Conservation (phyloP, 1,284 basidiomycete species). For the Porogramme epimiltina region DNA sequence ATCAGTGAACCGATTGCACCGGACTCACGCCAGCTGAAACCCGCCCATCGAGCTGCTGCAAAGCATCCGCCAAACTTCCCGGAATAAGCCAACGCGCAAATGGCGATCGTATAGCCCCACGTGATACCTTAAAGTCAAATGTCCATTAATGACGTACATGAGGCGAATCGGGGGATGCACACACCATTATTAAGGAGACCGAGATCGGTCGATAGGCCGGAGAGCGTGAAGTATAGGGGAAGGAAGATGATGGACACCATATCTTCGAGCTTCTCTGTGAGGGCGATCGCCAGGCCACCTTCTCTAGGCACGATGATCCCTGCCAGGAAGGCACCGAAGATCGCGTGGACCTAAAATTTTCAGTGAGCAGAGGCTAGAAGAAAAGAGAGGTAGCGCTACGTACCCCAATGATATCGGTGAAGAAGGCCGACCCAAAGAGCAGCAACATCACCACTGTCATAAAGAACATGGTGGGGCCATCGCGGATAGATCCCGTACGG, state of each 20-base stretch:
- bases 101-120: conserved; percentile 67
- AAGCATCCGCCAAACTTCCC: conserved; percentile 66
- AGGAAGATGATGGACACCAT: conserved; percentile 62
- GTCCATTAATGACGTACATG: too few relatives aligned
- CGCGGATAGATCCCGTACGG: conserved; percentile 80
- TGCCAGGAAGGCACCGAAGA: conserved; percentile 77
- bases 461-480: conserved; percentile 67
- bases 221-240: conserved; percentile 68
- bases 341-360: conserved; percentile 70
- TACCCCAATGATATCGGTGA: conserved; percentile 83
- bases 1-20: conserved; percentile 72
- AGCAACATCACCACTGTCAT: conserved; percentile 66
- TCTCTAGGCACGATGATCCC: conserved; percentile 69
- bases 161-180: not conserved
- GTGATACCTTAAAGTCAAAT: conserved; percentile 40
- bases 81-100: conserved; percentile 50
- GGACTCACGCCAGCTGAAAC: conserved; percentile 61
- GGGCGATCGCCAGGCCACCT: conserved; percentile 59
- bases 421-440: conserved; percentile 66
- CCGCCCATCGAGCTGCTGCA: conserved; percentile 48
- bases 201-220: conserved; percentile 70
- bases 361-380: too few relatives aligned
- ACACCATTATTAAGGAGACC: conserved; percentile 52
- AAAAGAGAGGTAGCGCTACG: too few relatives aligned
- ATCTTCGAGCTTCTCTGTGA: conserved; percentile 72